Evolutionary conservation across 257 asterid genomes (phyloP).

Genomic region (Scutellaria galericulata): DNA sequence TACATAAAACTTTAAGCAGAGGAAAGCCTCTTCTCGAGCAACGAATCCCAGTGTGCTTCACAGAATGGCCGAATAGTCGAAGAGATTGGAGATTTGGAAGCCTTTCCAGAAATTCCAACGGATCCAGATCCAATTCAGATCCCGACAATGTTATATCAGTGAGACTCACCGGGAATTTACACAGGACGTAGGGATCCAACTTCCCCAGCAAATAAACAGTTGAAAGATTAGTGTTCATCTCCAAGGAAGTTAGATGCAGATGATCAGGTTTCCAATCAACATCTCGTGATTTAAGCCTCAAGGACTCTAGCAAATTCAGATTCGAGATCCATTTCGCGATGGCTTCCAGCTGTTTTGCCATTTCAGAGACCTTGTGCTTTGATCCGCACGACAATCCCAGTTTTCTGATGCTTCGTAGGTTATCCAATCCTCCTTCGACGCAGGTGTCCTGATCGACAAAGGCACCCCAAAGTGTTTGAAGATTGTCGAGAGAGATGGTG

Average conservation of each 20-base stretch:
- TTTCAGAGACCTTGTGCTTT: not conserved
- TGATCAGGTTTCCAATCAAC: constrained; percentile 12
- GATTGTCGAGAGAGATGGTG: not conserved
- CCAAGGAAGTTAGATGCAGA: constrained; percentile 30
- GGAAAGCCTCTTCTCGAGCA: constrained; percentile 31
- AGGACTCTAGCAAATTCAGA: constrained; percentile 15
- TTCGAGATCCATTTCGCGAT: constrained; percentile 37
- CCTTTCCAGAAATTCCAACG: constrained; percentile 28
- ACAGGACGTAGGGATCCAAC: constrained; percentile 17
- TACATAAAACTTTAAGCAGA: constrained; percentile 23
- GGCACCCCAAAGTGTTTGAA: constrained; percentile 45
- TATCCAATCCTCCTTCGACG: constrained; percentile 30
- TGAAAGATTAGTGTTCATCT: constrained; percentile 18
- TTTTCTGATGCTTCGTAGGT: constrained; percentile 19
- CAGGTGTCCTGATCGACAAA: constrained; percentile 35
- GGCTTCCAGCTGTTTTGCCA: constrained; percentile 2
- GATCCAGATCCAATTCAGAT: constrained; percentile 28
- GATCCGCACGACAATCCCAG: constrained; percentile 40
- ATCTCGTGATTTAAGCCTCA: constrained; percentile 40
- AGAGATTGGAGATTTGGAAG: constrained; percentile 35
- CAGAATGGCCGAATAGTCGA: constrained; percentile 26
- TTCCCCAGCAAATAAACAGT: constrained; percentile 39
- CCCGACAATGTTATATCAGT: constrained; percentile 36
- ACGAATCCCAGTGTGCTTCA: not conserved
- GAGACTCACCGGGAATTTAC: constrained; percentile 26